Conservation (phyloP, 257 asterid species). For the Nicotiana undulata region DNA sequence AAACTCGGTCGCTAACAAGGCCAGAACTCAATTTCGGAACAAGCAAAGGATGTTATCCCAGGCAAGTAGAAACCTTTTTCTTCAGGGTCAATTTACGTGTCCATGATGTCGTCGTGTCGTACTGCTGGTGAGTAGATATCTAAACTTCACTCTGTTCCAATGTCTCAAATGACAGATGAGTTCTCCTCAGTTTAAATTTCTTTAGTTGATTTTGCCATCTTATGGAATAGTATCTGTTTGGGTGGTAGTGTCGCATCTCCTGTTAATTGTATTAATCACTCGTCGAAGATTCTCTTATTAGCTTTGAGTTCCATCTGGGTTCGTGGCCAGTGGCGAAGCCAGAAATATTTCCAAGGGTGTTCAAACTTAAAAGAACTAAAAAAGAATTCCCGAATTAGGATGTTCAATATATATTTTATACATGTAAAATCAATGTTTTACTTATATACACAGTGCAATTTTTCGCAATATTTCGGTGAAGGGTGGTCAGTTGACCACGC, state of each 20-base stretch:
- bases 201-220: neutral
- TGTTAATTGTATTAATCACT: no score
- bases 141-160: no score
- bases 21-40: conserved; percentile 70
- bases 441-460: no score
- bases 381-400: no score
- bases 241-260: neutral
- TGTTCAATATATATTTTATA: no score
- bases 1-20: conserved; percentile 70
- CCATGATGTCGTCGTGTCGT: neutral
- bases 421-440: no score
- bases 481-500: no score
- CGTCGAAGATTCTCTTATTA: neutral
- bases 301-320: neutral
- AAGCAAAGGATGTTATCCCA: conserved; percentile 65
- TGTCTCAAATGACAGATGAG: neutral
- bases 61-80: conserved; percentile 29
- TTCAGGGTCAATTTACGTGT: neutral
- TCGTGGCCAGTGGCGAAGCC: no score
- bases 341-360: no score
- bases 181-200: neutral
- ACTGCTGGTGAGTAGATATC: neutral
- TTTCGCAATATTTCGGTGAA: no score
- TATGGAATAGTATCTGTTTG: neutral
- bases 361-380: no score